A percentile compares a stretch with the other conserved stretches of the same genome.
These are phyloP conservation scores for Laguncularia racemosa DNA, from an alignment of 345 rosid species.

Conservation along the genomic window DNA sequence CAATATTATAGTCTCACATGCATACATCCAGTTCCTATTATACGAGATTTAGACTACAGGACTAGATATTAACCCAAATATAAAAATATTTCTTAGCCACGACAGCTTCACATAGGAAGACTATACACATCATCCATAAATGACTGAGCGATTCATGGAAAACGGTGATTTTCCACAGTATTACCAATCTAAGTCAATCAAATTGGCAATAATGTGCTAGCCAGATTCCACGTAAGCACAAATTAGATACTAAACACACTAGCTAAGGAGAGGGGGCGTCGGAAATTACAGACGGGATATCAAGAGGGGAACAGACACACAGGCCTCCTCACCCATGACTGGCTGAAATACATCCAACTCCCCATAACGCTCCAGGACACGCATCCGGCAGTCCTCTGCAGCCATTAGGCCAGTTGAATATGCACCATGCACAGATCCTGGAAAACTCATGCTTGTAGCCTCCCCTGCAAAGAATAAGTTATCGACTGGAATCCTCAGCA, in stretches of 20 bases:
- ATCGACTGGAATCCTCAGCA: conserved; percentile 78
- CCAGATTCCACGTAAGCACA: conserved; percentile 13
- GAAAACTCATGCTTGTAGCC: conserved; percentile 70
- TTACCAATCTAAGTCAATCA: conserved; percentile 5
- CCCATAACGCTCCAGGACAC: conserved; percentile 80
- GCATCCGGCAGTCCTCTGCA: conserved; percentile 91
- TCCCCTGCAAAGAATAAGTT: conserved; percentile 97
- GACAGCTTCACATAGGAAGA: neutral
- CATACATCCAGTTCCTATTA: no score
- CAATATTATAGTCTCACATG: no score
- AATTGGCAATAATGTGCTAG: conserved; percentile 11
- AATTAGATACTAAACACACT: neutral
- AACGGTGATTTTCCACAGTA: neutral
- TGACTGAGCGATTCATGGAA: conserved; percentile 1
- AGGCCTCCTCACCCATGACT: conserved; percentile 64
- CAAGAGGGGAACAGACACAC: conserved; percentile 61
- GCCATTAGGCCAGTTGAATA: conserved; percentile 85
- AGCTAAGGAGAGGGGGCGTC: conserved; percentile 1
- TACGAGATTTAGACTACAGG: no score
- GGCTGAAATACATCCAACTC: conserved; percentile 74
- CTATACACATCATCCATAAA: neutral
- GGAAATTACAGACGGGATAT: conserved; percentile 64
- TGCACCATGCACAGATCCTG: conserved; percentile 92
- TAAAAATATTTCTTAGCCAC: no score
- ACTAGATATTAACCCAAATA: no score